A percentile compares a stretch with the other conserved stretches of the same genome.
Evolutionary conservation across 2,329 filamentous ascomycete species (phyloP).

Genomic region (Gnomoniopsis smithogilvyi): DNA sequence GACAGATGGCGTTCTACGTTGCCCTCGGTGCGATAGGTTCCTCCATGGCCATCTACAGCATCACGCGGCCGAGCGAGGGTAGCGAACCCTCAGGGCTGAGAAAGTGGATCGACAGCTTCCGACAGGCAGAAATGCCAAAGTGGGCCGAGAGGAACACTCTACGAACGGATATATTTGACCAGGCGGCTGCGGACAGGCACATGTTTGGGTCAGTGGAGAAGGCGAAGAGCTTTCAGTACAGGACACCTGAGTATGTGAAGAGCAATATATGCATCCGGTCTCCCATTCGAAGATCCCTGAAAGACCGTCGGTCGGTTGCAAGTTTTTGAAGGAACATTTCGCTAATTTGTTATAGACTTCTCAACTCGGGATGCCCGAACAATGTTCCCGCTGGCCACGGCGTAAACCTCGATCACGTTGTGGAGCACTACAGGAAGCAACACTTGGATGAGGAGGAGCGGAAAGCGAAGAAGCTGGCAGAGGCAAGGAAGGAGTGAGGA

Average conservation of each 20-base stretch:
- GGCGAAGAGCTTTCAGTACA: conserved; percentile 48
- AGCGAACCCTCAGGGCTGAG: conserved; percentile 47
- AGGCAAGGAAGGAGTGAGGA: conserved; percentile 30
- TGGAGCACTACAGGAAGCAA: conserved; percentile 55
- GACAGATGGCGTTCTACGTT: conserved; percentile 48
- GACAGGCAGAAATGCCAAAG: conserved; percentile 41
- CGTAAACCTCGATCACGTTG: conserved; percentile 51
- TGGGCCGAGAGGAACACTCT: conserved; percentile 52
- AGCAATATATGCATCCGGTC: too few species aligned
- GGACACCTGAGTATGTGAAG: conserved; percentile 54
- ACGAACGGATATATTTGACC: conserved; percentile 49
- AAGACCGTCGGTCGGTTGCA: too few species aligned
- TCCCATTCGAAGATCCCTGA: background rate
- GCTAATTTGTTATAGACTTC: conserved; percentile 34
- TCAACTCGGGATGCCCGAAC: conserved; percentile 47
- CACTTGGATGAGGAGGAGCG: conserved; percentile 53
- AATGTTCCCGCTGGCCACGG: conserved; percentile 55
- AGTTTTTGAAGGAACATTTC: too few species aligned
- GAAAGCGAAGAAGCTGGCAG: conserved; percentile 47
- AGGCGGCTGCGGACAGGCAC: conserved; percentile 56
- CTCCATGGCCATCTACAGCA: conserved; percentile 43
- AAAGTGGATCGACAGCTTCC: conserved; percentile 43
- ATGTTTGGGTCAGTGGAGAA: conserved; percentile 46
- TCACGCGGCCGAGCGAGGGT: conserved; percentile 45
- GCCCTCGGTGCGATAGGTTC: conserved; percentile 42